Conservation (phyloP, 768 basidiomycete species). For the Lentinus tigrinus region DNA sequence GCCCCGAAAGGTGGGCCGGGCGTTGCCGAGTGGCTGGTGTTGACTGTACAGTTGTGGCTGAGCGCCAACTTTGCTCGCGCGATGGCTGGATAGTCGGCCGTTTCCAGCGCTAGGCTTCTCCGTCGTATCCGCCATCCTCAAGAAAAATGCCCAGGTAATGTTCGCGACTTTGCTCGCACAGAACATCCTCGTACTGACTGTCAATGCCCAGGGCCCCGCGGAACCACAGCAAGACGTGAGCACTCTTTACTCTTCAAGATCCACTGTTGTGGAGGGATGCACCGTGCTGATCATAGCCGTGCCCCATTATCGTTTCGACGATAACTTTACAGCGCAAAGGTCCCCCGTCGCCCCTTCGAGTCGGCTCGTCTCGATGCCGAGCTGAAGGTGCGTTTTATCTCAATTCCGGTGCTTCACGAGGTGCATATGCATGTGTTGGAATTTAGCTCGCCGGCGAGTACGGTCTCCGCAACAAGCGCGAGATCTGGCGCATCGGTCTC, state of each 20-base stretch:
- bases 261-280: slow-evolving; percentile 67
- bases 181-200: slow-evolving; percentile 34
- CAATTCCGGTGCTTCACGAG: neutral
- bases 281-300: slow-evolving; percentile 64
- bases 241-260: slow-evolving; percentile 53
- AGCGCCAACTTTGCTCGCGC: slow-evolving; percentile 34
- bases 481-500: slow-evolving; percentile 99
- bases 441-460: slow-evolving; percentile 96
- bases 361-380: slow-evolving; percentile 99
- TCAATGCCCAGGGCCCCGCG: slow-evolving; percentile 69
- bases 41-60: slow-evolving; percentile 67
- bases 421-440: neutral
- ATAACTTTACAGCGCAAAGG: slow-evolving; percentile 85
- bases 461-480: slow-evolving; percentile 99
- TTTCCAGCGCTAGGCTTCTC: slow-evolving; percentile 24
- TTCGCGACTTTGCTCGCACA: slow-evolving; percentile 21
- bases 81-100: slow-evolving; percentile 25
- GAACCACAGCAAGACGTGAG: slow-evolving; percentile 95
- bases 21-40: slow-evolving; percentile 63
- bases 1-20: slow-evolving; percentile 38
- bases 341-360: slow-evolving; percentile 96
- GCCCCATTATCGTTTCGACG: slow-evolving; percentile 50
- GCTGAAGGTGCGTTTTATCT: slow-evolving; percentile 72
- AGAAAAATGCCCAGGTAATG: slow-evolving; percentile 85
- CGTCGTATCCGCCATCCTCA: slow-evolving; percentile 44